phyloP scores from a whole-genome alignment of 139 green algal species.

The Deuterostichococcus epilithicus region DNA sequence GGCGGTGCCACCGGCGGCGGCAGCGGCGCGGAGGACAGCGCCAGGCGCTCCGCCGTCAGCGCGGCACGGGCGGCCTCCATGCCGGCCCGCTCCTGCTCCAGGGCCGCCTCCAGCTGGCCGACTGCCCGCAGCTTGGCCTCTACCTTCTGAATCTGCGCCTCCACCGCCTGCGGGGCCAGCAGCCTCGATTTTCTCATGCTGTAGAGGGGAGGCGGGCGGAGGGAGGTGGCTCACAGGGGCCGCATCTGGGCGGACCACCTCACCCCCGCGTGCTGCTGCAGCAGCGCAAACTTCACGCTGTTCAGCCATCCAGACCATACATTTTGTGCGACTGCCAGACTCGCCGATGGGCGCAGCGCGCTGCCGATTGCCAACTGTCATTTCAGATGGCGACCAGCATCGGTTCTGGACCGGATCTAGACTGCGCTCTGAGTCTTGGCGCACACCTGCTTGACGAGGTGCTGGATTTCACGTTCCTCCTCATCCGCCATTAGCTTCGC shows the following conservation, averaged over 20 bases:
- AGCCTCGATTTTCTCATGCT: too few relatives aligned
- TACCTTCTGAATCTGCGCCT: slow-evolving; percentile 40
- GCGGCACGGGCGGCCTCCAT: slow-evolving; percentile 3
- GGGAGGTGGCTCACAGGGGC: background rate
- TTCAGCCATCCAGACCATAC: too few relatives aligned
- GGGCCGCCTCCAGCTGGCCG: slow-evolving; percentile 33
- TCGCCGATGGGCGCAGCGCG: too few relatives aligned
- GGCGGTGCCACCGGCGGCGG: background rate
- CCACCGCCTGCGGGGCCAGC: background rate
- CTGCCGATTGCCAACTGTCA: too few relatives aligned
- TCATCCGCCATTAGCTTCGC: slow-evolving; percentile 36
- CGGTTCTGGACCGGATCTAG: too few relatives aligned
- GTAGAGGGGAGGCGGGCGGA: too few relatives aligned
- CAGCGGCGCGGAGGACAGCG: background rate
- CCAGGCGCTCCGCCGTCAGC: background rate
- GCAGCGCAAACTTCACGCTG: too few relatives aligned
- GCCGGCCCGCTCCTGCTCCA: background rate
- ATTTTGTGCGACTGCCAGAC: too few relatives aligned
- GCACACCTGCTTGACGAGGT: background rate
- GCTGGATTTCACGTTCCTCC: slow-evolving; percentile 12
- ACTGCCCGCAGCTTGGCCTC: slow-evolving; percentile 50
- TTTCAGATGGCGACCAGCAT: too few relatives aligned
- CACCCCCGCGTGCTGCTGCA: too few relatives aligned
- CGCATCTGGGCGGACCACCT: too few relatives aligned
- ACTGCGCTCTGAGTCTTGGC: background rate